Evolutionary conservation across 2,329 filamentous ascomycete genomes (phyloP).

Genomic region (Aschersonia sp.): DNA sequence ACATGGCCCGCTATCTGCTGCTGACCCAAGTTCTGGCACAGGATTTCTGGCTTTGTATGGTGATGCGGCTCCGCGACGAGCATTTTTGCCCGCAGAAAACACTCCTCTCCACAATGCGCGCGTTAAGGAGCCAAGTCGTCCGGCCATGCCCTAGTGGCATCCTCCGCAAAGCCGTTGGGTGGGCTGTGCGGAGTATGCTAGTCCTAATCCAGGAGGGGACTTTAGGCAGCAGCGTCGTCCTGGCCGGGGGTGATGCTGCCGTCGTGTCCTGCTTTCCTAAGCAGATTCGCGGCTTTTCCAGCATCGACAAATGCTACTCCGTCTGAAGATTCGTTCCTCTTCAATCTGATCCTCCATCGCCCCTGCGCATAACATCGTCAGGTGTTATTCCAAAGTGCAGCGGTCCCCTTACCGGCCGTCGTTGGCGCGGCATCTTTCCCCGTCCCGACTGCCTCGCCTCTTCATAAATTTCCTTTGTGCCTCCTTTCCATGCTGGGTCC

Average conservation of each 20-base stretch:
- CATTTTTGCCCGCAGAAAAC: neutral
- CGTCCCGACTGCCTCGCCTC: neutral
- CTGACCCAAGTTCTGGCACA: no score
- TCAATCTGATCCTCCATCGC: no score
- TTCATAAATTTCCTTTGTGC: neutral
- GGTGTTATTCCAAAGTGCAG: neutral
- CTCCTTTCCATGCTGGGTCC: neutral
- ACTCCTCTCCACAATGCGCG: no score
- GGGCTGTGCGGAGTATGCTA: neutral
- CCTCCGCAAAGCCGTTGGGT: neutral
- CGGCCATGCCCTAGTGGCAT: neutral
- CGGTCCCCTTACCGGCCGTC: neutral
- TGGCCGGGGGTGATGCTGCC: neutral
- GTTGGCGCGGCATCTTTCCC: neutral
- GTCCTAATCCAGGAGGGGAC: neutral
- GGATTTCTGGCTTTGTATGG: neutral
- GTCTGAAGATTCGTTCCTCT: no score
- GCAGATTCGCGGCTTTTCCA: neutral
- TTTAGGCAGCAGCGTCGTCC: neutral
- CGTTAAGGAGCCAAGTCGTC: neutral
- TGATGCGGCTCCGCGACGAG: neutral
- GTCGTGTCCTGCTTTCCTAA: neutral
- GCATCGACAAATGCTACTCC: neutral
- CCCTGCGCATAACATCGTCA: neutral
- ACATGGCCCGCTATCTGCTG: no score